phyloP scores from a whole-genome alignment of 2,329 filamentous ascomycete species.

The Neocucurbitaria cava region DNA sequence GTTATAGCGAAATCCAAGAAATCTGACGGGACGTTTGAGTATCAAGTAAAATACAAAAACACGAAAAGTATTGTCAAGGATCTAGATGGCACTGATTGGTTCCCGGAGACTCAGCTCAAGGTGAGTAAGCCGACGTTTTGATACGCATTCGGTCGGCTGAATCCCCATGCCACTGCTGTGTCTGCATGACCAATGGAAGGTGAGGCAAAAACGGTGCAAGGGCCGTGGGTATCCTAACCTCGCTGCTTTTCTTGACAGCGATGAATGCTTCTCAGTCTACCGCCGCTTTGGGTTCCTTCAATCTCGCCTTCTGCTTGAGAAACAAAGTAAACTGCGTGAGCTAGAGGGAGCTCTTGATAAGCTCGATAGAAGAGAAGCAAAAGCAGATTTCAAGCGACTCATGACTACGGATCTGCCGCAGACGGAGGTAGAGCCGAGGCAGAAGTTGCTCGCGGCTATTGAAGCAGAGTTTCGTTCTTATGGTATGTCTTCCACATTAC shows the following conservation, averaged over 20 bases:
- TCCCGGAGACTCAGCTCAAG: conserved; percentile 3
- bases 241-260: conserved; percentile 51
- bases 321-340: conserved; percentile 16
- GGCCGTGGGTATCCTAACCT: conserved; percentile 42
- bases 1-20: not conserved
- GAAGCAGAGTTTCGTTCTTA: not conserved
- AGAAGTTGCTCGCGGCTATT: conserved; percentile 7
- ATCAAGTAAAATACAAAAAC: conserved; percentile 1
- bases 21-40: not conserved
- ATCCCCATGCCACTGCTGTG: conserved; percentile 17
- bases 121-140: conserved; percentile 23
- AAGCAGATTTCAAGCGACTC: conserved; percentile 25
- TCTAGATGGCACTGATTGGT: not conserved
- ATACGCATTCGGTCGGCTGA: conserved; percentile 23
- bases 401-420: conserved; percentile 9
- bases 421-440: not conserved
- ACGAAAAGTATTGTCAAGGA: not conserved
- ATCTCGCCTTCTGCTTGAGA: conserved; percentile 37
- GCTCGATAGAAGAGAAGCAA: not conserved
- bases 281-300: conserved; percentile 53
- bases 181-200: no score
- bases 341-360: not conserved
- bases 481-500: not conserved
- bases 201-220: no score
- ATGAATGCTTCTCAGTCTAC: conserved; percentile 53